phyloP scores from a whole-genome alignment of 129 eudicot genomes.

The Calendula officinalis region DNA sequence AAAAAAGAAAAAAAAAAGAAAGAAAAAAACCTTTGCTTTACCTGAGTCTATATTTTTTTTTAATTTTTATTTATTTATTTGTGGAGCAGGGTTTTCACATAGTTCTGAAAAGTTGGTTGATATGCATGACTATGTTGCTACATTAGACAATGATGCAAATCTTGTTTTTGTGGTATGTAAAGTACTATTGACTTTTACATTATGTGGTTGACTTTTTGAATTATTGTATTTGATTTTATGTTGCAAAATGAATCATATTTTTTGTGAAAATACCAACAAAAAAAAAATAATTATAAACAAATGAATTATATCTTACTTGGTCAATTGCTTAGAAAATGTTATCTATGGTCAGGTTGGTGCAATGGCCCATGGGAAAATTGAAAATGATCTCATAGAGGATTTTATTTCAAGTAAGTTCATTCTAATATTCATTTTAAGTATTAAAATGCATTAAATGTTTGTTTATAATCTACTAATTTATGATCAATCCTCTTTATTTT shows the following conservation, averaged over 20 bases:
- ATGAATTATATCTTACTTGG: too few relatives aligned
- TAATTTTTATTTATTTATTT: conserved; percentile 2
- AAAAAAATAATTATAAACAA: too few relatives aligned
- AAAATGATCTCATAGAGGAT: conserved; percentile 75
- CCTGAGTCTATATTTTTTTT: too few relatives aligned
- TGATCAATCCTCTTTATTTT: conserved; percentile 5
- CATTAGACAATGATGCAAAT: conserved; percentile 57
- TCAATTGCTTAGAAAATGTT: neutral
- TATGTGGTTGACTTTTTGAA: neutral
- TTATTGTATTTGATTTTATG: neutral
- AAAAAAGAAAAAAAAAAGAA: too few relatives aligned
- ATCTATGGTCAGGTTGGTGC: conserved; percentile 75
- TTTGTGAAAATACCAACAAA: too few relatives aligned
- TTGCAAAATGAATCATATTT: neutral
- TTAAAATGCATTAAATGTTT: neutral
- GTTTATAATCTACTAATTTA: too few relatives aligned
- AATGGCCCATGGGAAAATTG: conserved; percentile 97
- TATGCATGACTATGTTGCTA: conserved; percentile 64
- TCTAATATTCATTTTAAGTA: neutral
- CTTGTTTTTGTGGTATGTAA: conserved; percentile 83
- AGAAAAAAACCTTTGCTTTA: too few relatives aligned
- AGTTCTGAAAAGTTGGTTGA: conserved; percentile 91
- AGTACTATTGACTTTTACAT: neutral
- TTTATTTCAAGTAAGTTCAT: conserved; percentile 72
- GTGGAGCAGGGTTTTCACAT: conserved; percentile 79